phyloP scores from a whole-genome alignment of 2,329 filamentous ascomycete genomes.

The Fusarium transvaalense region DNA sequence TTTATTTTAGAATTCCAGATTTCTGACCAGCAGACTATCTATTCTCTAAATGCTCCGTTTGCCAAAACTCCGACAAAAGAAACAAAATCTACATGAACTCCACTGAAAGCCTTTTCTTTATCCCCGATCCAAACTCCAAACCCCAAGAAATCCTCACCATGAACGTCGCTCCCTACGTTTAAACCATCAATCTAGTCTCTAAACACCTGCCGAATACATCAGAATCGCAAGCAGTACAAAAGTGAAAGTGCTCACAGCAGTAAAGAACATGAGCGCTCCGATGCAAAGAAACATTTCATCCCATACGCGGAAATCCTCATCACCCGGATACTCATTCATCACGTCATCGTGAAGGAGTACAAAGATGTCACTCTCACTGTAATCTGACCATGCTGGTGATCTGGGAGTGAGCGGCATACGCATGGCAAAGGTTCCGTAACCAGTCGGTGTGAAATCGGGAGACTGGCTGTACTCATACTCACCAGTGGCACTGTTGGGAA shows the following conservation, averaged over 20 bases:
- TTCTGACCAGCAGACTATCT: not conserved
- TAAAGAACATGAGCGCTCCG: not conserved
- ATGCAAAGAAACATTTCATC: not conserved
- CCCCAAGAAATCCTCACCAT: not conserved
- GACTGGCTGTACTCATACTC: not conserved
- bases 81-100: not conserved
- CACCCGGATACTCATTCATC: not conserved
- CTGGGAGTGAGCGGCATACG: not conserved
- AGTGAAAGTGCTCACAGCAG: not conserved
- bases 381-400: not conserved
- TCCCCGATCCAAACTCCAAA: not conserved
- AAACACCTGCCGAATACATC: too few relatives aligned
- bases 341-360: not conserved
- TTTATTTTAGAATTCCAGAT: not conserved
- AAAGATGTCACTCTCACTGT: not conserved
- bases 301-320: not conserved
- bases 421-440: not conserved
- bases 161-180: not conserved
- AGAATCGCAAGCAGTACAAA: not conserved
- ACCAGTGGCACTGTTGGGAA: not conserved
- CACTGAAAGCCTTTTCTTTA: not conserved
- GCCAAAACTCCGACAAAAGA: not conserved
- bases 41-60: not conserved
- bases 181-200: not conserved
- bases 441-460: not conserved